phyloP scores from a whole-genome alignment of 2,329 filamentous ascomycete species.

The Pyrenochaeta sp. region DNA sequence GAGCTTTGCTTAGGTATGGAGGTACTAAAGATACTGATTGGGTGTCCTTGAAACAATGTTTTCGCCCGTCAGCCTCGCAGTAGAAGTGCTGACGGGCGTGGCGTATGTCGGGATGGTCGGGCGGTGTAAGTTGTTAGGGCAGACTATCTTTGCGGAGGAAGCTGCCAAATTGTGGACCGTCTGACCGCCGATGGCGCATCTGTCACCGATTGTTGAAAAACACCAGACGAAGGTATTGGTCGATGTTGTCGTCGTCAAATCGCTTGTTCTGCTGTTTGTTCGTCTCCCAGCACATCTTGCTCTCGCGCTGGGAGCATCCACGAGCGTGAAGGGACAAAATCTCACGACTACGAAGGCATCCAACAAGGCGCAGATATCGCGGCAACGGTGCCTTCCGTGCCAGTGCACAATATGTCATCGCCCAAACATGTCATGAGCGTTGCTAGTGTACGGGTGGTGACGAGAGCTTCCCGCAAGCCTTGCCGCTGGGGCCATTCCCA shows the following conservation, averaged over 20 bases:
- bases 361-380: conserved; percentile 2
- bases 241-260: neutral
- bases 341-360: neutral
- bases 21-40: conserved; percentile 23
- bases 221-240: neutral
- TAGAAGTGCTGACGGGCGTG: conserved; percentile 20
- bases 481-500: conserved; percentile 12
- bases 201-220: conserved; percentile 5
- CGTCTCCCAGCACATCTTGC: neutral
- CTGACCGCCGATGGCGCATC: neutral
- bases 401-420: neutral
- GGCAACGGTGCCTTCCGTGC: conserved; percentile 8
- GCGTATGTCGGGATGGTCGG: conserved; percentile 3
- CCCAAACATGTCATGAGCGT: neutral
- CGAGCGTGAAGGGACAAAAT: neutral
- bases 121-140: conserved; percentile 8
- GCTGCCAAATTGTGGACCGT: neutral
- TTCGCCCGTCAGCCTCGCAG: conserved; percentile 15
- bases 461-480: conserved; percentile 9
- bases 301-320: neutral
- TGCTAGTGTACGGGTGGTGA: conserved; percentile 7
- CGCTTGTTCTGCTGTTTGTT: conserved; percentile 1
- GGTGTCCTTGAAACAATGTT: conserved; percentile 11
- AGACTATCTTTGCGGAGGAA: neutral
- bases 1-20: conserved; percentile 18